A percentile compares a stretch with the other conserved stretches of the same genome.
Conservation (phyloP, 1,284 basidiomycete species). For the Ceratobasidium sp. region DNA sequence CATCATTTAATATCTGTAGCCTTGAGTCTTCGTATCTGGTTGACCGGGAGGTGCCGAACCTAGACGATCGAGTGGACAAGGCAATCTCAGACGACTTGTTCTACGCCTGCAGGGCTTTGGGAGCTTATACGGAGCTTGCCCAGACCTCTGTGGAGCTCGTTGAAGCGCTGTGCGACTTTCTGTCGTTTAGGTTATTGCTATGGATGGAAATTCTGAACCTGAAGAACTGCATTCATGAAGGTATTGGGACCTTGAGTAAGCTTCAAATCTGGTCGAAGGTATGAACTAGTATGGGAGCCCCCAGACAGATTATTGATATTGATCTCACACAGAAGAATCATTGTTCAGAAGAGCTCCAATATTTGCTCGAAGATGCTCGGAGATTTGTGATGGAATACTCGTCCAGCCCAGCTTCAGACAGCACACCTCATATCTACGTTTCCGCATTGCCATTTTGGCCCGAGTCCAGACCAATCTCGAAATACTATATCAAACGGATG, state of each 20-base stretch:
- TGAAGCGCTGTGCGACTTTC: neutral
- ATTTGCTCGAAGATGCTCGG: neutral
- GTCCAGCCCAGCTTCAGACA: neutral
- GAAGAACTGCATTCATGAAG: neutral
- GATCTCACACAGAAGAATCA: neutral
- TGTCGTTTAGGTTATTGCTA: neutral
- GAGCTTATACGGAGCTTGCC: neutral
- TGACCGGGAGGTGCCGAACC: neutral
- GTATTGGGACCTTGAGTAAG: neutral
- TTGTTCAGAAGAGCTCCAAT: neutral
- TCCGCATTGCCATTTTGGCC: slow-evolving; percentile 12
- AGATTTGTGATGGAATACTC: neutral
- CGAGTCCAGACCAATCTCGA: neutral
- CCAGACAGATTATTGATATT: neutral
- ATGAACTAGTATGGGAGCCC: neutral
- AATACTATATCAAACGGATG: neutral
- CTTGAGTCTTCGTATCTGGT: slow-evolving; percentile 2
- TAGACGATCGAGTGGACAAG: neutral
- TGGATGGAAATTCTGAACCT: slow-evolving; percentile 24
- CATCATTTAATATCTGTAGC: slow-evolving; percentile 14
- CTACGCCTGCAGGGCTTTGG: neutral
- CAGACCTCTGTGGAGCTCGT: neutral
- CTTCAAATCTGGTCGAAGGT: neutral
- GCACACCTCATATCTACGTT: slow-evolving; percentile 26
- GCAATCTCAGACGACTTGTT: neutral